phyloP scores from a whole-genome alignment of 2,329 filamentous ascomycete genomes.

The Lachnellula willkommii region DNA sequence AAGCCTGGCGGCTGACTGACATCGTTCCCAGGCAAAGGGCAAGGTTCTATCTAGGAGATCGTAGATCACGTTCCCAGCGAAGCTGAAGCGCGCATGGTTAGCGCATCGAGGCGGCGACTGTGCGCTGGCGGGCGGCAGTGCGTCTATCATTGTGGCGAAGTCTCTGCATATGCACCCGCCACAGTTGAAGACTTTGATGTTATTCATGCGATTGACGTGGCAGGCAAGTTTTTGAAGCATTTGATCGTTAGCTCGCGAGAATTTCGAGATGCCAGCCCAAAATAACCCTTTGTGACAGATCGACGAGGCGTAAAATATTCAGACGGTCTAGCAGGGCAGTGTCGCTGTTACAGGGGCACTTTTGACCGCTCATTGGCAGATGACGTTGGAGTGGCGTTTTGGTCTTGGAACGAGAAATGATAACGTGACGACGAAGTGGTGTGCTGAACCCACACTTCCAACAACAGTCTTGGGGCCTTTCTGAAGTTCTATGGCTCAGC shows the following conservation, averaged over 20 bases:
- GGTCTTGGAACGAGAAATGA: constrained; percentile 17
- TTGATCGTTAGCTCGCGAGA: constrained; percentile 3
- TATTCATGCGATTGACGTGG: constrained; percentile 20
- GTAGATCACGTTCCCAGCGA: constrained; percentile 20
- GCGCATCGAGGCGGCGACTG: constrained; percentile 10
- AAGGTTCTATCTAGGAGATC: neutral
- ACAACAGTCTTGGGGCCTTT: constrained; percentile 1
- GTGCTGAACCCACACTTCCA: constrained; percentile 16
- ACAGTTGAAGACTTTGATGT: constrained; percentile 7
- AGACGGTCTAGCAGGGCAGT: constrained; percentile 3
- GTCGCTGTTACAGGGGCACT: constrained; percentile 19
- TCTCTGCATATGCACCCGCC: constrained; percentile 14
- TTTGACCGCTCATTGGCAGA: constrained; percentile 23
- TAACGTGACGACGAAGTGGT: constrained; percentile 30
- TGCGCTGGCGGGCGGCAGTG: constrained; percentile 20
- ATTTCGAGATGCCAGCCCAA: constrained; percentile 2
- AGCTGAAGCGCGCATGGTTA: constrained; percentile 27
- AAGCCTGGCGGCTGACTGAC: constrained; percentile 12
- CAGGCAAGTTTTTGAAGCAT: constrained; percentile 13
- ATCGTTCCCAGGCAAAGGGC: neutral
- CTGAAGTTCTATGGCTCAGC: neutral
- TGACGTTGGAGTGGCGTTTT: constrained; percentile 9
- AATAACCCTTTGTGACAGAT: constrained; percentile 2
- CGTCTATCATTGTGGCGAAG: constrained; percentile 25
- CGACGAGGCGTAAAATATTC: constrained; percentile 3